phyloP scores from a whole-genome alignment of 495 filamentous ascomycete genomes.

The Penicillium verhagenii region DNA sequence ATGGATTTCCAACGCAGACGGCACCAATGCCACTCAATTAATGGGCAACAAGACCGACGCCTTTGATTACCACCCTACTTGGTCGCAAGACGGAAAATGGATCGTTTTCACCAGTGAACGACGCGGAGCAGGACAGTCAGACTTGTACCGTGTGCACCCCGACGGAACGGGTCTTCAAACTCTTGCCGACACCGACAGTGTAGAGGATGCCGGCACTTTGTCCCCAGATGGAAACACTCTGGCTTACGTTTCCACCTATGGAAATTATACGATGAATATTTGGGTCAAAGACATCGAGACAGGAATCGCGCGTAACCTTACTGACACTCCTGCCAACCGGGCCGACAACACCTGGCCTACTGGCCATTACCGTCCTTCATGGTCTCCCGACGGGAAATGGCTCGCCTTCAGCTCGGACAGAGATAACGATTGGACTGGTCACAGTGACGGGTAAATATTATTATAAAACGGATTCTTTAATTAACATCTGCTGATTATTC shows the following conservation, averaged over 20 bases:
- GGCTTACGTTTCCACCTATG: constrained; percentile 11
- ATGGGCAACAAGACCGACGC: constrained; percentile 18
- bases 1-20: constrained; percentile 30
- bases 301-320: constrained; percentile 9
- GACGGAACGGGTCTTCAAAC: constrained; percentile 16
- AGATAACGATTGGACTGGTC: constrained; percentile 16
- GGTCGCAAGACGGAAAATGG: constrained; percentile 21
- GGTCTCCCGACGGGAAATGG: constrained; percentile 24
- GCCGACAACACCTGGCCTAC: background rate
- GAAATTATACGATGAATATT: constrained; percentile 13
- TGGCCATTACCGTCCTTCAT: constrained; percentile 24
- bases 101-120: constrained; percentile 21
- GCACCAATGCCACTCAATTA: constrained; percentile 20
- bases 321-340: constrained; percentile 8
- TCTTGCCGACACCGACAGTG: constrained; percentile 8
- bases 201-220: constrained; percentile 12
- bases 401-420: constrained; percentile 17
- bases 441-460: too few relatives aligned
- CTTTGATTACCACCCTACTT: constrained; percentile 33
- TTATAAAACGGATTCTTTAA: too few relatives aligned
- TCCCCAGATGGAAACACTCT: constrained; percentile 10
- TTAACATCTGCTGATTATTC: too few relatives aligned
- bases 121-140: constrained; percentile 14
- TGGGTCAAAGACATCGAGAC: constrained; percentile 16
- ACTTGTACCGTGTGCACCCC: constrained; percentile 13